phyloP scores from a whole-genome alignment of 805 yeast genomes.

The Clavispora phyllophila region DNA sequence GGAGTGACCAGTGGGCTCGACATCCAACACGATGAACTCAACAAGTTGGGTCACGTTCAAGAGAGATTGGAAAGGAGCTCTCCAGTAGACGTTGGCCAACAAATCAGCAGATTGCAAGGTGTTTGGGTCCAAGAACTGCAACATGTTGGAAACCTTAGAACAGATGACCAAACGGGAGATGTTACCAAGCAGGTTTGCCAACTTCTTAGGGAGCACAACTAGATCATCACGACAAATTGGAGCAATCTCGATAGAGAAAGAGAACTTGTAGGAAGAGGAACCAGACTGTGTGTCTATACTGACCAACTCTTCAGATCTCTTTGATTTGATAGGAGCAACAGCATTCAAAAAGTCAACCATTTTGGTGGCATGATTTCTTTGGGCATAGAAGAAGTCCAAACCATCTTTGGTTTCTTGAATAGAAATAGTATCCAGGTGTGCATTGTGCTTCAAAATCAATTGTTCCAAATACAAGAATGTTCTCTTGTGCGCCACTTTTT shows the following conservation, averaged over 20 bases:
- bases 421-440: constrained; percentile 89
- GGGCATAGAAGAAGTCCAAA: constrained; percentile 85
- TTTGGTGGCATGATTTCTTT: constrained; percentile 85
- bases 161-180: constrained; percentile 80
- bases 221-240: constrained; percentile 97
- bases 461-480: constrained; percentile 95
- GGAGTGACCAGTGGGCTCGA: constrained; percentile 82
- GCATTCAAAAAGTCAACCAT: constrained; percentile 86
- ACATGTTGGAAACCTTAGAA: constrained; percentile 71
- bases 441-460: constrained; percentile 84
- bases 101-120: constrained; percentile 77
- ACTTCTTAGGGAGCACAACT: constrained; percentile 81
- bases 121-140: constrained; percentile 83
- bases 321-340: constrained; percentile 78
- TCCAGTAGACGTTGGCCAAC: constrained; percentile 70
- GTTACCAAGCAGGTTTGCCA: constrained; percentile 80
- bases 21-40: constrained; percentile 88
- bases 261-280: constrained; percentile 78
- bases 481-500: constrained; percentile 94
- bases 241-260: constrained; percentile 88
- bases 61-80: constrained; percentile 72
- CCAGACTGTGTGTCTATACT: constrained; percentile 92
- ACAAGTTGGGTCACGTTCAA: constrained; percentile 70
- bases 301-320: constrained; percentile 86
- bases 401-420: constrained; percentile 94